Conservation (phyloP, 2,329 filamentous ascomycete species). For the Zopfia rhizophila region DNA sequence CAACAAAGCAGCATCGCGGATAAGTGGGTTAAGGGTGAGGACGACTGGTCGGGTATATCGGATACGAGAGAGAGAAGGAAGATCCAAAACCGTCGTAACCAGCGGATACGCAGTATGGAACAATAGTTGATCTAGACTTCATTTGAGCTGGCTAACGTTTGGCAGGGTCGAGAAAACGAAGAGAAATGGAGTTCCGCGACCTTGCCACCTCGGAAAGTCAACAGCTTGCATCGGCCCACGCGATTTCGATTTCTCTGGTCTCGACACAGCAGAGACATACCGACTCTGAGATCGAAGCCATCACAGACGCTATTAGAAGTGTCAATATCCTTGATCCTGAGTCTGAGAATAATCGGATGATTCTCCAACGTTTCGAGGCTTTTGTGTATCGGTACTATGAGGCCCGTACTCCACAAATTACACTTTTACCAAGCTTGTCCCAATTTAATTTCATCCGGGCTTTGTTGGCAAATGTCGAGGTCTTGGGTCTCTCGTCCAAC, state of each 20-base stretch:
- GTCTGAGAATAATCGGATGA: background rate
- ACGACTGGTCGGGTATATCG: conserved; percentile 9
- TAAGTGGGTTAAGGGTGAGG: too few species aligned
- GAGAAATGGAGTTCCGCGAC: too few species aligned
- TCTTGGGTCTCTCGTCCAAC: conserved; percentile 10
- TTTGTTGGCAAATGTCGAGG: conserved; percentile 8
- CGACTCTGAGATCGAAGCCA: background rate
- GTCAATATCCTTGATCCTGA: conserved; percentile 7
- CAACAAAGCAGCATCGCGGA: too few species aligned
- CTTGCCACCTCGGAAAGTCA: too few species aligned
- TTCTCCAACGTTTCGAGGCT: background rate
- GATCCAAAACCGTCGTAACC: conserved; percentile 13
- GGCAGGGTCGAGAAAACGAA: too few species aligned
- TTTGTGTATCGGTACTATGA: conserved; percentile 3
- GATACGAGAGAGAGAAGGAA: conserved; percentile 5
- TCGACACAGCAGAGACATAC: background rate
- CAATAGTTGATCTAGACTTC: background rate
- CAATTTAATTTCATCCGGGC: conserved; percentile 16
- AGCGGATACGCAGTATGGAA: conserved; percentile 7
- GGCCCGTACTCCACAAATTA: conserved; percentile 2
- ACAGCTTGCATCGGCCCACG: too few species aligned
- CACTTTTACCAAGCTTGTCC: conserved; percentile 9
- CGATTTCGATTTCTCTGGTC: too few species aligned
- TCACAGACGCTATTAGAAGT: background rate
- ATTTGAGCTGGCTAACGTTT: background rate